Evolutionary conservation across 2,329 filamentous ascomycete genomes (phyloP).

Genomic region (Penicillium sp.): DNA sequence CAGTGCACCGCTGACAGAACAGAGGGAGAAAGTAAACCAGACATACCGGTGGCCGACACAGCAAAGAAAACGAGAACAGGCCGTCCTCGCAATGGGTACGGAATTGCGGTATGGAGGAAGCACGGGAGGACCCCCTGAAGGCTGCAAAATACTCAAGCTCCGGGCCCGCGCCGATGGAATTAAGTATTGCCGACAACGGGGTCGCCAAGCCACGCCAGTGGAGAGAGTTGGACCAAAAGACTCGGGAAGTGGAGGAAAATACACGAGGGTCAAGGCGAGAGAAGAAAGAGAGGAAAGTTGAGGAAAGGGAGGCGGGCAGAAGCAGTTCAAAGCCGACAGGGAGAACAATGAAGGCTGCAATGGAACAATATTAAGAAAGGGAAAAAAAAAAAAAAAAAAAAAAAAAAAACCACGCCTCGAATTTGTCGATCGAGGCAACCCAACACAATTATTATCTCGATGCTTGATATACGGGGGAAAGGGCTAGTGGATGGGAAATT

Average conservation of each 20-base stretch:
- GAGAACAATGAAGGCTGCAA: too few relatives aligned
- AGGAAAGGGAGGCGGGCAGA: too few relatives aligned
- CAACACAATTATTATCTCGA: too few relatives aligned
- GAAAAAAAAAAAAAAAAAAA: too few relatives aligned
- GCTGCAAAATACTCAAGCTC: slow-evolving; percentile 25
- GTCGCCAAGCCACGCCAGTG: slow-evolving; percentile 18
- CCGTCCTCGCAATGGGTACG: slow-evolving; percentile 8
- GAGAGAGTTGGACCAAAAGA: background rate
- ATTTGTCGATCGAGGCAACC: too few relatives aligned
- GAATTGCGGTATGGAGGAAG: slow-evolving; percentile 18
- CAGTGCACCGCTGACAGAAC: background rate
- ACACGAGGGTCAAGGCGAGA: too few relatives aligned
- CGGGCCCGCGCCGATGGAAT: slow-evolving; percentile 23
- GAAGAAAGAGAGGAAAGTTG: background rate
- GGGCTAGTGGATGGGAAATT: too few relatives aligned
- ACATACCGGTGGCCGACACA: slow-evolving; percentile 3
- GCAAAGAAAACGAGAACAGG: slow-evolving; percentile 3
- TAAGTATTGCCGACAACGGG: slow-evolving; percentile 27
- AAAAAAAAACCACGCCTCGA: too few relatives aligned
- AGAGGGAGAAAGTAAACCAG: slow-evolving; percentile 3
- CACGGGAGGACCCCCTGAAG: slow-evolving; percentile 25
- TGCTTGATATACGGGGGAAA: too few relatives aligned
- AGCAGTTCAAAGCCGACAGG: too few relatives aligned
- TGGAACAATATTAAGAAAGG: too few relatives aligned
- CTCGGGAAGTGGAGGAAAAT: too few relatives aligned